These are phyloP conservation scores for Boletus sp. DNA, from an alignment of 1,284 basidiomycete genomes.

Conservation along the genomic window DNA sequence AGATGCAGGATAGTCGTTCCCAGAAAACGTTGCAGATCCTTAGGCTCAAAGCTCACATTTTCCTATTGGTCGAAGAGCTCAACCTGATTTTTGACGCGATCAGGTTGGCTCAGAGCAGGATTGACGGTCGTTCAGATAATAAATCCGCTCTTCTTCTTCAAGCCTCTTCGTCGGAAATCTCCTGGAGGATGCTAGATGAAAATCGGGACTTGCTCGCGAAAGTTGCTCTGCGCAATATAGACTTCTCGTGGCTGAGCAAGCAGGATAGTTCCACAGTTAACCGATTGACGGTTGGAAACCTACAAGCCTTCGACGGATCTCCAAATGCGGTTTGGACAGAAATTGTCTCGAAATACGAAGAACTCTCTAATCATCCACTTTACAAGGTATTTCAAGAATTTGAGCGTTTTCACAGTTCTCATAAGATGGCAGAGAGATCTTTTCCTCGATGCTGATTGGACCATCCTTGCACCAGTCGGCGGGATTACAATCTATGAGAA, in stretches of 20 bases:
- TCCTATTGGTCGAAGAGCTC: slow-evolving; percentile 80
- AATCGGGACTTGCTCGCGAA: slow-evolving; percentile 81
- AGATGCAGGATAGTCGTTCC: slow-evolving; percentile 45
- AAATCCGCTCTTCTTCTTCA: slow-evolving; percentile 85
- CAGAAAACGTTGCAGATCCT: slow-evolving; percentile 61
- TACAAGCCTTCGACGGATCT: slow-evolving; percentile 89
- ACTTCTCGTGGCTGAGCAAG: slow-evolving; percentile 86
- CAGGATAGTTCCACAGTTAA: slow-evolving; percentile 90
- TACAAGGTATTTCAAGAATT: slow-evolving; percentile 54
- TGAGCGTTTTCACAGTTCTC: slow-evolving; percentile 2
- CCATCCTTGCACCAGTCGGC: slow-evolving; percentile 86
- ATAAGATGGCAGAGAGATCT: slow-evolving; percentile 53
- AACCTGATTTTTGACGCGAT: slow-evolving; percentile 91
- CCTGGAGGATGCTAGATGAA: slow-evolving; percentile 92
- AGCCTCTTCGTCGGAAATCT: slow-evolving; percentile 85
- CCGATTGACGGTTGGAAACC: slow-evolving; percentile 75
- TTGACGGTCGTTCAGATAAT: slow-evolving; percentile 71
- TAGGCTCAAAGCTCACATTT: slow-evolving; percentile 76
- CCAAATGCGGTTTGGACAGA: slow-evolving; percentile 87
- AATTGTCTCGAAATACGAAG: slow-evolving; percentile 79
- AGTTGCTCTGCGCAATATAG: slow-evolving; percentile 78
- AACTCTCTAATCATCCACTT: slow-evolving; percentile 67
- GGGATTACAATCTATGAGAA: slow-evolving; percentile 91
- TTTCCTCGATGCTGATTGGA: slow-evolving; percentile 79
- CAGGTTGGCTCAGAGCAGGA: slow-evolving; percentile 77